phyloP scores from a whole-genome alignment of 345 rosid species.

The Populus pruinosa region DNA sequence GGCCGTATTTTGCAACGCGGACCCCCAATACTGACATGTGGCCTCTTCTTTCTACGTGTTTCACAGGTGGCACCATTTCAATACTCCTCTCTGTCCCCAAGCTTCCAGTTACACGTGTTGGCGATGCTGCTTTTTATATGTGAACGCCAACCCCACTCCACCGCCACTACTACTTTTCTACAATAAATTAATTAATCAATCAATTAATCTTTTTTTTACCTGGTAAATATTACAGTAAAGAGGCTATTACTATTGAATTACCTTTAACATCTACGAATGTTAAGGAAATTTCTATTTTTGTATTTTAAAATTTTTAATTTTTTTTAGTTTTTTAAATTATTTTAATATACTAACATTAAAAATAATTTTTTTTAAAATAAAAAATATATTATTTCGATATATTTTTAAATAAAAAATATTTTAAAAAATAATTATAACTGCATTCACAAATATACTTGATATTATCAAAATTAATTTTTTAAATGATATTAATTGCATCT shows the following conservation, averaged over 20 bases:
- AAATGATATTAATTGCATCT: too few relatives aligned
- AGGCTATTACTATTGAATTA: too few relatives aligned
- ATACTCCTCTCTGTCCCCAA: background rate
- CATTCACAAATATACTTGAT: too few relatives aligned
- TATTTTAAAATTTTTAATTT: too few relatives aligned
- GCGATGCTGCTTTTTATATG: background rate
- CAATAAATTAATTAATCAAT: background rate
- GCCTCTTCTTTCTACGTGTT: slow-evolving; percentile 19
- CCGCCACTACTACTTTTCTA: background rate
- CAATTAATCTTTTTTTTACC: background rate
- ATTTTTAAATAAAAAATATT: too few relatives aligned
- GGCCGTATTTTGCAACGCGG: background rate
- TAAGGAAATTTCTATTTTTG: background rate
- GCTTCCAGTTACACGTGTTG: background rate
- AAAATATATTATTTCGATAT: too few relatives aligned
- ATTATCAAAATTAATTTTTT: too few relatives aligned
- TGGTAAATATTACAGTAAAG: too few relatives aligned
- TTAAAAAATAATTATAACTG: too few relatives aligned
- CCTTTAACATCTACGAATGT: background rate
- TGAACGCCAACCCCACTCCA: background rate
- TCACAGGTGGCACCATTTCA: slow-evolving; percentile 7
- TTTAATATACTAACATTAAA: too few relatives aligned
- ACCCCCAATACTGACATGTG: slow-evolving; percentile 35
- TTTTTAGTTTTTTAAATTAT: too few relatives aligned
- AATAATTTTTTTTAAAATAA: too few relatives aligned